phyloP scores from a whole-genome alignment of 352 stramenopile genomes.

The Globisporangium solare region DNA sequence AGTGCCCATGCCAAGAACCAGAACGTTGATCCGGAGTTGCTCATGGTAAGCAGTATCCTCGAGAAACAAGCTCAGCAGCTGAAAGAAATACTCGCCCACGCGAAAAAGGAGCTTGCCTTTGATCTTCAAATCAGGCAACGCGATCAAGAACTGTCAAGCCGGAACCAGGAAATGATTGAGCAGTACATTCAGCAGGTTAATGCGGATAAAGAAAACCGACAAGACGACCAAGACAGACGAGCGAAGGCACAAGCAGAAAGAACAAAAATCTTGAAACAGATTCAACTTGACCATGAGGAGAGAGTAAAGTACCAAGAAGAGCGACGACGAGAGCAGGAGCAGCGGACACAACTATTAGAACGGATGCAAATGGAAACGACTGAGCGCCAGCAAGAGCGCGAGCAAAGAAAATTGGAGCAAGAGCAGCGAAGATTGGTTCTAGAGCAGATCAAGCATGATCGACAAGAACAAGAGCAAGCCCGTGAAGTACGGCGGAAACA shows the following conservation, averaged over 20 bases:
- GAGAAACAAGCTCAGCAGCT: constrained; percentile 13
- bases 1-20: constrained; percentile 1
- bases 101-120: neutral
- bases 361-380: no score
- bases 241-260: neutral
- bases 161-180: neutral
- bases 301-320: constrained; percentile 2
- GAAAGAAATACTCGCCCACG: constrained; percentile 4
- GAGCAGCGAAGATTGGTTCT: neutral
- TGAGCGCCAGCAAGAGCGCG: no score
- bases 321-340: neutral
- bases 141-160: neutral
- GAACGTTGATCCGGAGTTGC: constrained; percentile 6
- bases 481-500: neutral
- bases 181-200: constrained; percentile 2
- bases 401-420: neutral
- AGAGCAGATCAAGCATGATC: constrained; percentile 7
- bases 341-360: neutral
- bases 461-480: constrained; percentile 1
- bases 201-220: neutral
- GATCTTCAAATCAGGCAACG: neutral
- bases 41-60: constrained; percentile 9
- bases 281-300: neutral
- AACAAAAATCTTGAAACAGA: neutral
- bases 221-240: constrained; percentile 6